Base-by-base conservation (phyloP, 768 basidiomycete genomes). In the Tulasnella sp. region DNA sequence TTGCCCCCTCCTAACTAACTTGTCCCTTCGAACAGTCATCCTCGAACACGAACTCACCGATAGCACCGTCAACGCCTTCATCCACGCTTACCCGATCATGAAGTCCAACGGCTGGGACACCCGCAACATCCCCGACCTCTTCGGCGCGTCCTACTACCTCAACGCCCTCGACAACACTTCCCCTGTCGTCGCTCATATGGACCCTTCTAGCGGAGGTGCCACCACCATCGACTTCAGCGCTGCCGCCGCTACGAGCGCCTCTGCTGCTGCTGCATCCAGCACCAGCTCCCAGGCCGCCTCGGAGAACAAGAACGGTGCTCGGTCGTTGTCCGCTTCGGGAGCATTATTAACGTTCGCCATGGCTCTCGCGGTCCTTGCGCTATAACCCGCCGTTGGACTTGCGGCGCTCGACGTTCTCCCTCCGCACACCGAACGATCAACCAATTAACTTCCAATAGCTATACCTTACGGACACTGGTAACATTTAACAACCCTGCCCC, bases 41-140 rank as follows among this genome's bases (percentile, higher is more conserved):
- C 88, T 98, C 80, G 93, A 97, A 84, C 97, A 98, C 85, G 96
- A 98, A 85, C 86, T 92, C 34, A 88, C 87, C 39, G 85, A 89
- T 56, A 84, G 86, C 81, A 87, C 92, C 44, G 91, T 95, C 34
- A 82, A 87, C 46, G 90, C 90, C 3, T 97, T 96, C 85, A 90
- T 92, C 0, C 85, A 86, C 58, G 88, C 89, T 16, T 94, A 88
- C 84, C 91, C 92, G 5, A 80, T 89, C 56, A 91, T 96, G 85
- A 86, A 87, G 81, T 82, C 87, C 8, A 91, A 92, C 82, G 92
- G 91, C 18, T 98, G 96, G 96, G 88, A 88, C 46, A 87, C 91
- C 40, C 77, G 79, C 73, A 84, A 80, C 80, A 85, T 86, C 48
- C 91, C 91, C 71, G 85, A 93, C 27, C 40, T 71, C 88, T 90